A percentile compares a stretch with the other conserved stretches of the same genome.
These are phyloP conservation scores for Hansenula lynferdii DNA, from an alignment of 1,139 yeast genomes.

Conservation along the genomic window DNA sequence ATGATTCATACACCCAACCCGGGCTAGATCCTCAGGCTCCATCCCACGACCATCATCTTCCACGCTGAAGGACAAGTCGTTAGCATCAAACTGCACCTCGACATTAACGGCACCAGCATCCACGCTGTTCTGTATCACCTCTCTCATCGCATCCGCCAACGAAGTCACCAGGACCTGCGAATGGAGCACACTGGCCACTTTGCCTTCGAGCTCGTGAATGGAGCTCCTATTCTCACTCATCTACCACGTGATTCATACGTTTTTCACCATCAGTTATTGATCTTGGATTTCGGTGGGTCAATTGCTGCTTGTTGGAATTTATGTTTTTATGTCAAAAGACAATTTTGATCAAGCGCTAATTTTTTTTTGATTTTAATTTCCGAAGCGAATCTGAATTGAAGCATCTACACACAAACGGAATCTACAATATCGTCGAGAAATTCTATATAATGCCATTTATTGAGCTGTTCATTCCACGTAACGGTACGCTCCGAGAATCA, in stretches of 20 bases:
- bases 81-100: constrained; percentile 34
- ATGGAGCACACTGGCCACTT: constrained; percentile 17
- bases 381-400: too few species aligned
- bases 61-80: constrained; percentile 36
- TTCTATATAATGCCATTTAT: too few species aligned
- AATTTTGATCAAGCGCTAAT: too few species aligned
- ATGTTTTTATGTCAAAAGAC: too few species aligned
- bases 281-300: too few species aligned
- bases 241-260: too few species aligned
- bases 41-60: constrained; percentile 54
- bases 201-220: constrained; percentile 9
- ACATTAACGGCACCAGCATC: constrained; percentile 50
- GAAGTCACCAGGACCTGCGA: constrained; percentile 26
- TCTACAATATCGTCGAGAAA: too few species aligned
- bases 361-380: too few species aligned
- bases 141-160: constrained; percentile 32
- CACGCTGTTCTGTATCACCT: constrained; percentile 43
- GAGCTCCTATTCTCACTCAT: too few species aligned
- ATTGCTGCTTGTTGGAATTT: too few species aligned
- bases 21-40: constrained; percentile 44
- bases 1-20: constrained; percentile 29
- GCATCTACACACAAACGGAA: too few species aligned
- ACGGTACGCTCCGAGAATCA: constrained; percentile 62
- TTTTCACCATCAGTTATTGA: too few species aligned
- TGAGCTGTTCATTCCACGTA: constrained; percentile 73